phyloP scores from a whole-genome alignment of 2,329 filamentous ascomycete species.

The Pseudocercospora cruenta region DNA sequence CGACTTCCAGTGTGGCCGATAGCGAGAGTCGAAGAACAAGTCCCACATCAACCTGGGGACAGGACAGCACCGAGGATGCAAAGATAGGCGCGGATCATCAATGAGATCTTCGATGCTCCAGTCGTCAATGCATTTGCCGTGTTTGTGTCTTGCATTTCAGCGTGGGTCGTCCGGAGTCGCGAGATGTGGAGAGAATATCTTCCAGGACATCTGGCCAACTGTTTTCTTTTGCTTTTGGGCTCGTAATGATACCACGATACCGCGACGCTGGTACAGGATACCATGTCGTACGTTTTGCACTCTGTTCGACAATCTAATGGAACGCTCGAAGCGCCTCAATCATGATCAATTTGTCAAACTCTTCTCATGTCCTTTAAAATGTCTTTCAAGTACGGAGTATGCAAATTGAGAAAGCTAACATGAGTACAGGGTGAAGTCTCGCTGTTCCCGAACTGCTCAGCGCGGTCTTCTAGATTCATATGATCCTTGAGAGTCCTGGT shows the following conservation, averaged over 20 bases:
- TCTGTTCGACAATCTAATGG: no score
- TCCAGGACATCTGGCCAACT: not conserved
- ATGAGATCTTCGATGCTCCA: not conserved
- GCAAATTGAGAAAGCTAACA: no score
- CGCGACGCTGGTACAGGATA: not conserved
- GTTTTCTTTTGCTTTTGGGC: not conserved
- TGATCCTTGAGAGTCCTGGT: no score
- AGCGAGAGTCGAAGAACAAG: slow-evolving; percentile 36
- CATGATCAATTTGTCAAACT: no score
- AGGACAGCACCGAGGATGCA: slow-evolving; percentile 20
- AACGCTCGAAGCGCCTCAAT: no score
- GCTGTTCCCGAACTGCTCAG: no score
- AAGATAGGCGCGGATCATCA: not conserved
- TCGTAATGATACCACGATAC: not conserved
- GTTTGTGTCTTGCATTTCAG: not conserved
- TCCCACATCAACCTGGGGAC: slow-evolving; percentile 36
- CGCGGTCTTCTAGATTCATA: no score
- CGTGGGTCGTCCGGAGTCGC: slow-evolving; percentile 8
- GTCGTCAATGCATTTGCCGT: not conserved
- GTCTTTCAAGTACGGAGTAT: no score
- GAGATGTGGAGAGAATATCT: not conserved
- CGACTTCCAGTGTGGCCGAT: slow-evolving; percentile 36
- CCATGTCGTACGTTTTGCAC: not conserved
- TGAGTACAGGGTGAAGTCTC: no score
- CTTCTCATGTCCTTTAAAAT: no score